A percentile compares a stretch with the other conserved stretches of the same genome.
These are phyloP conservation scores for Erodium trifolium DNA, from an alignment of 441 rosid genomes.

Conservation along the genomic window DNA sequence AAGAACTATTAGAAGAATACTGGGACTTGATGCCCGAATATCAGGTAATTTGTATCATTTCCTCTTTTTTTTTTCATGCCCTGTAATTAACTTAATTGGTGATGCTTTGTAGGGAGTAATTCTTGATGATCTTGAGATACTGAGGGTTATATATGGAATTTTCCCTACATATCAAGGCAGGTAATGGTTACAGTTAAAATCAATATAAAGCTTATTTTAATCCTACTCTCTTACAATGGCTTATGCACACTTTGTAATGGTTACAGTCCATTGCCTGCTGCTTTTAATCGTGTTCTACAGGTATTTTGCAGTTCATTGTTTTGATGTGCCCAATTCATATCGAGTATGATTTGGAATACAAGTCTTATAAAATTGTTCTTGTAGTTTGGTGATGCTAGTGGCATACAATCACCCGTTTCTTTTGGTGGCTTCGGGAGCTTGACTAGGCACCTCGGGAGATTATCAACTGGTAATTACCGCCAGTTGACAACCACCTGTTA, in stretches of 20 bases:
- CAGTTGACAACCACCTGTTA: no score
- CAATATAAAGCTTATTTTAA: conserved; percentile 14
- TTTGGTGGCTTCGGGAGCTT: conserved; percentile 99
- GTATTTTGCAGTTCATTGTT: conserved; percentile 28
- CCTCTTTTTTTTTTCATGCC: neutral
- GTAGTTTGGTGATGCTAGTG: conserved; percentile 99
- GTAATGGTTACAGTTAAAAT: conserved; percentile 27
- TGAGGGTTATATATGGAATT: conserved; percentile 81
- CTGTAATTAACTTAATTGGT: neutral
- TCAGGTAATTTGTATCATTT: conserved; percentile 44
- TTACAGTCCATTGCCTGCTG: conserved; percentile 84
- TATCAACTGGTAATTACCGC: conserved; percentile 50
- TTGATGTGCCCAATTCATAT: conserved; percentile 6
- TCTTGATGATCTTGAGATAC: conserved; percentile 62
- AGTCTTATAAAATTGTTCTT: conserved; percentile 20
- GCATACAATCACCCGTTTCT: conserved; percentile 95
- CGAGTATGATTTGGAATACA: conserved; percentile 14
- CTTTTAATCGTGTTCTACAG: conserved; percentile 87
- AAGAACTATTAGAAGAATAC: conserved; percentile 77
- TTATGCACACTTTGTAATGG: conserved; percentile 14
- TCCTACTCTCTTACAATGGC: neutral
- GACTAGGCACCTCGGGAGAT: conserved; percentile 83
- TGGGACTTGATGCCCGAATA: conserved; percentile 90
- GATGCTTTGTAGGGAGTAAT: conserved; percentile 50
- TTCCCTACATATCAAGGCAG: conserved; percentile 83